Evolutionary conservation across 305 asterid genomes (phyloP).

Genomic region (Solanum hybrid): DNA sequence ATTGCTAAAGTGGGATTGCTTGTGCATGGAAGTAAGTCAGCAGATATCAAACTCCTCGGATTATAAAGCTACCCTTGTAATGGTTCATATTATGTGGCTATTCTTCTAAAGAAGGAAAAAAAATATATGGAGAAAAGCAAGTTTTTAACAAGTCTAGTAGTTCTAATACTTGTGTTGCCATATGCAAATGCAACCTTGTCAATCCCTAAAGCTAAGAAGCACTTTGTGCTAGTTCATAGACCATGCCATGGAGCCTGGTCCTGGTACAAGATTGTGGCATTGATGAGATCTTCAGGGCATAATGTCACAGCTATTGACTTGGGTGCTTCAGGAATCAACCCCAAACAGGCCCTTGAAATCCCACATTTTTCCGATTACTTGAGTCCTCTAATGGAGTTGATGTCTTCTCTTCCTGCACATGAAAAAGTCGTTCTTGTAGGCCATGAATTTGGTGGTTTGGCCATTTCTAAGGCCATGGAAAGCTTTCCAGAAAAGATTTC

Average conservation of each 20-base stretch:
- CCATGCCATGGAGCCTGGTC: slow-evolving; percentile 27
- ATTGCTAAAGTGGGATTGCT: too few relatives aligned
- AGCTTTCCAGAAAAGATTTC: slow-evolving; percentile 17
- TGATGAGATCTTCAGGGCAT: slow-evolving; percentile 4
- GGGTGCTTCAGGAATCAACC: neutral
- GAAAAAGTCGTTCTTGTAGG: slow-evolving; percentile 21
- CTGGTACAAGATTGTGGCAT: neutral
- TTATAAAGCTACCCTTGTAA: too few relatives aligned
- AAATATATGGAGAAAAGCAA: neutral
- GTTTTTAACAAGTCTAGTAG: neutral
- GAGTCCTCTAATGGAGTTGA: slow-evolving; percentile 11
- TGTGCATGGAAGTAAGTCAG: too few relatives aligned
- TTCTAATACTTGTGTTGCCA: neutral
- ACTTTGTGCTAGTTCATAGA: slow-evolving; percentile 15
- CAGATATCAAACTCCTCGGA: too few relatives aligned
- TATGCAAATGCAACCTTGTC: neutral
- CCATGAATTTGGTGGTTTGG: slow-evolving; percentile 10
- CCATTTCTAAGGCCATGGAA: slow-evolving; percentile 20
- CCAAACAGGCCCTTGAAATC: neutral
- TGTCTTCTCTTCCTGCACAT: slow-evolving; percentile 9
- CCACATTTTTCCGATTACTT: neutral
- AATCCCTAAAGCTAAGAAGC: neutral
- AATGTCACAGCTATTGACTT: slow-evolving; percentile 13
- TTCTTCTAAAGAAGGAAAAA: too few relatives aligned
- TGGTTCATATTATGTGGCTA: too few relatives aligned